Conservation (phyloP, 148 eudicot genomes). For the Oxyria digyna region DNA sequence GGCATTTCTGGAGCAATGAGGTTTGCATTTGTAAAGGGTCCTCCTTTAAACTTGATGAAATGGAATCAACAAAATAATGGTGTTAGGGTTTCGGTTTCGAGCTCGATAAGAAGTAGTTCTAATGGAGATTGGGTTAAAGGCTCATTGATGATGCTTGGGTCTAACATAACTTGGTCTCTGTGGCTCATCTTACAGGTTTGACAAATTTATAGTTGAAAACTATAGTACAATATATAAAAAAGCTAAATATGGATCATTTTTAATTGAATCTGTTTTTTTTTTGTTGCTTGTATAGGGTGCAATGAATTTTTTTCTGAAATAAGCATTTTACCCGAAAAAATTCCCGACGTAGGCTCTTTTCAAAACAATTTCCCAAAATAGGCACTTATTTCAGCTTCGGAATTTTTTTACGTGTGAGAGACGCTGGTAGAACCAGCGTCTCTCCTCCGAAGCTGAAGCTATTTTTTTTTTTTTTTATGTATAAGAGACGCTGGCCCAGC, state of each 20-base stretch:
- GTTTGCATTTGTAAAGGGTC: slow-evolving; percentile 13
- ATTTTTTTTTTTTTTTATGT: too few relatives aligned
- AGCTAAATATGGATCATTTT: background rate
- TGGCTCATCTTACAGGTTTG: slow-evolving; percentile 20
- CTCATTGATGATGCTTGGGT: slow-evolving; percentile 8
- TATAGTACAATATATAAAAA: too few relatives aligned
- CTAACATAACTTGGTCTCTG: slow-evolving; percentile 9
- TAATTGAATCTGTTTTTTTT: background rate
- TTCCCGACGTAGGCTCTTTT: too few relatives aligned
- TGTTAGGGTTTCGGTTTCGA: background rate
- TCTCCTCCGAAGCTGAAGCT: too few relatives aligned
- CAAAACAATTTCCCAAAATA: too few relatives aligned
- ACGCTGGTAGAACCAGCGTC: too few relatives aligned
- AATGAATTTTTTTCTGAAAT: too few relatives aligned
- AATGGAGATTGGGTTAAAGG: slow-evolving; percentile 15
- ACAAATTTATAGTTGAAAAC: too few relatives aligned
- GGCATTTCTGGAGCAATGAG: slow-evolving; percentile 13
- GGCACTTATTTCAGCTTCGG: too few relatives aligned
- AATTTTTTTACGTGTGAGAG: too few relatives aligned
- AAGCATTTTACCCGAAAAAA: too few relatives aligned
- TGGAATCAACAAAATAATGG: slow-evolving; percentile 1
- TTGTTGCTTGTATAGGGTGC: slow-evolving; percentile 18
- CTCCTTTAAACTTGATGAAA: background rate
- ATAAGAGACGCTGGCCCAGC: too few relatives aligned
- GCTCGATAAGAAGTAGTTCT: background rate